Base-by-base conservation (phyloP, 768 basidiomycete genomes). In the Tulasnella sp. region DNA sequence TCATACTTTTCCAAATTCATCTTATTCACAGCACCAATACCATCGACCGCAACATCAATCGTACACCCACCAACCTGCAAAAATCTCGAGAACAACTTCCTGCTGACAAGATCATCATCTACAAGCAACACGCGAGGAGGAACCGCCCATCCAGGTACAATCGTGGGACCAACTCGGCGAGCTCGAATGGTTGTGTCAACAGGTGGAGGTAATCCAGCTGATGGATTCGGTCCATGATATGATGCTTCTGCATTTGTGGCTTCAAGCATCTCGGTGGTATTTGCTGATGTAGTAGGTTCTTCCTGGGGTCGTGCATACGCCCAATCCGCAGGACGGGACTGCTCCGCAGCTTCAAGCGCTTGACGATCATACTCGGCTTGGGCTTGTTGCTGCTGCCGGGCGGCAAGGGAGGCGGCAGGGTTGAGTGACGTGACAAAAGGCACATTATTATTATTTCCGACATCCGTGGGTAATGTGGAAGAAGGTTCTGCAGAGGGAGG, bases 1-100 rank as follows among this genome's bases (percentile, higher is more conserved):
- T 98, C 93, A 64, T 95, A 96, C 70, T 91, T 90, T 60, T 86
- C 87, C 63, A 85, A 63, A 66, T 93, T 92, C 89, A 96, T 95
- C 74, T 89, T 93, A 59, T 83, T 82, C 48, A 98, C 90, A 0
- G 93, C 93, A 1, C 78, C 79, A 4, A 88, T 76, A 0, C 92
- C 93, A 63, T 96, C 90, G 32, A 91, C 87, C 1, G 91, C 93
- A 34, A 93, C 83, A 59, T 96, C 93, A 50, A 83, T 90, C 59
- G 81, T 79, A 65, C 92, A 95, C 33, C 93, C 93, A 65, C 92
- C 91, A 37, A 95, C 85, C 67, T 93, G 83, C 63, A 98, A 65
- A 64, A 96, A 93, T 68, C 92, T 95, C 71, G 79, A 84, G 56
- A 83, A 82, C 52, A 98, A 66, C 62, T 81, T 82, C 52, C 92